These are phyloP conservation scores for Venturia nashicola DNA, from an alignment of 2,329 filamentous ascomycete species.

Conservation along the genomic window DNA sequence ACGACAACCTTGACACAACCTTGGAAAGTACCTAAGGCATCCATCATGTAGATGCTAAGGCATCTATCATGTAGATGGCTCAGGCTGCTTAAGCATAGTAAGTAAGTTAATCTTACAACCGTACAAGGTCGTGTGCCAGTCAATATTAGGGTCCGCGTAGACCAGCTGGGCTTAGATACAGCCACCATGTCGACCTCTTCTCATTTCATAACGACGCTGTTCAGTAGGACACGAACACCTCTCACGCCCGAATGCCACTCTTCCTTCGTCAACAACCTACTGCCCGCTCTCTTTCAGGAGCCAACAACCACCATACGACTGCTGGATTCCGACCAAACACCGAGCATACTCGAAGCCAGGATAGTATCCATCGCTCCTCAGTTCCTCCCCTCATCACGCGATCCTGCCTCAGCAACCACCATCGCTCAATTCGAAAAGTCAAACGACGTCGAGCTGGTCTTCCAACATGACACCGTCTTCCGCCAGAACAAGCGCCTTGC, in stretches of 20 bases:
- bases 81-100: too few relatives aligned
- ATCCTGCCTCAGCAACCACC: background rate
- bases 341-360: background rate
- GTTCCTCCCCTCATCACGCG: background rate
- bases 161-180: background rate
- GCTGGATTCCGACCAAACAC: background rate
- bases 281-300: background rate
- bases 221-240: background rate
- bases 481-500: conserved; percentile 72
- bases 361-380: background rate
- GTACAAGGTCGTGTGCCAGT: too few relatives aligned
- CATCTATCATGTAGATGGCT: too few relatives aligned
- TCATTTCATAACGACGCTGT: background rate
- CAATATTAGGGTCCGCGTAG: too few relatives aligned
- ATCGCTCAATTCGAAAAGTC: background rate
- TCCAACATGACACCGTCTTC: conserved; percentile 63
- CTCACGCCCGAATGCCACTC: background rate
- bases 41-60: too few relatives aligned
- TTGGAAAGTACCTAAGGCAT: too few relatives aligned
- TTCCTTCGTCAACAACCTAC: background rate
- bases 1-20: too few relatives aligned
- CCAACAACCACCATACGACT: background rate
- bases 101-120: too few relatives aligned
- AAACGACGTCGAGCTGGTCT: conserved; percentile 28
- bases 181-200: background rate